Percentiles rank a stretch among this genome's conserved stretches.
These are phyloP conservation scores for Phaeodactylum tricornutum DNA, from an alignment of 108 stramenopile genomes.

Conservation along the genomic window DNA sequence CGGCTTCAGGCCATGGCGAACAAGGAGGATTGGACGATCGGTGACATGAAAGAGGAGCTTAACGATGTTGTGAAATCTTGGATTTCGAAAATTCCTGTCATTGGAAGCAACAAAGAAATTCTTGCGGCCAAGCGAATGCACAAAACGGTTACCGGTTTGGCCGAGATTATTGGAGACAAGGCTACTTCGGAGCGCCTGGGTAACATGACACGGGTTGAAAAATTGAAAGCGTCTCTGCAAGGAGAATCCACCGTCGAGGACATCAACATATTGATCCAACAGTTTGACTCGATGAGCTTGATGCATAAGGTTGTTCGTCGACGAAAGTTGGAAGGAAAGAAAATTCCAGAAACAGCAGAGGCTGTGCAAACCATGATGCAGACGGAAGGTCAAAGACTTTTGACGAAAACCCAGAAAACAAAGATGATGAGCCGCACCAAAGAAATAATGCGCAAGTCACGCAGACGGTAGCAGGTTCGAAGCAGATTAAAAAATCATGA, in stretches of 20 bases:
- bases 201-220: slow-evolving; percentile 41
- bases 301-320: slow-evolving; percentile 74
- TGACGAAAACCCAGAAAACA: slow-evolving; percentile 50
- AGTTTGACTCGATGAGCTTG: slow-evolving; percentile 64
- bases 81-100: slow-evolving; percentile 56
- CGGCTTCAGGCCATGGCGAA: slow-evolving; percentile 62
- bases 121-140: slow-evolving; percentile 55
- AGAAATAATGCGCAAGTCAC: slow-evolving; percentile 12
- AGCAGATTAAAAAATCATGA: too few species aligned
- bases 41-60: slow-evolving; percentile 53
- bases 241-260: slow-evolving; percentile 52
- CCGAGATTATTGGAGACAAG: slow-evolving; percentile 42
- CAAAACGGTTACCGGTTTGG: slow-evolving; percentile 30
- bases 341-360: slow-evolving; percentile 47
- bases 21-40: slow-evolving; percentile 45
- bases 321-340: slow-evolving; percentile 40
- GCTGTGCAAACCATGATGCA: slow-evolving; percentile 57
- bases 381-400: slow-evolving; percentile 39
- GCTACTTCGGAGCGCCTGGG: slow-evolving; percentile 39
- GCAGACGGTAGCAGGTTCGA: too few species aligned
- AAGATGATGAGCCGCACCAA: slow-evolving; percentile 34
- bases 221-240: slow-evolving; percentile 25
- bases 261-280: slow-evolving; percentile 40
- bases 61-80: slow-evolving; percentile 42
- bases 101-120: slow-evolving; percentile 38